Conservation (phyloP, 2,329 filamentous ascomycete genomes). For the Exophiala aquamarina region DNA sequence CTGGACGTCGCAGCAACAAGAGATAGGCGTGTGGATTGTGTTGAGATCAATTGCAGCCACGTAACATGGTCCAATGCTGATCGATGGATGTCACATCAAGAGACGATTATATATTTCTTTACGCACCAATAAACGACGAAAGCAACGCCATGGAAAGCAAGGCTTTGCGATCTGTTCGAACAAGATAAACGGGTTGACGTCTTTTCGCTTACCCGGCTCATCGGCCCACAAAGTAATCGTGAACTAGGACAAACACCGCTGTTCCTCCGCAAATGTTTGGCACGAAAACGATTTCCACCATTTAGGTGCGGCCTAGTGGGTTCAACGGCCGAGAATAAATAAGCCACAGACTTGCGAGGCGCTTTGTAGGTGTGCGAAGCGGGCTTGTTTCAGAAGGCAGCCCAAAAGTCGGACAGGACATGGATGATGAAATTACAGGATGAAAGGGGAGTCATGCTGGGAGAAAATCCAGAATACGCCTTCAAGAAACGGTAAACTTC, state of each 20-base stretch:
- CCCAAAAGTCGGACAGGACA: slow-evolving; percentile 13
- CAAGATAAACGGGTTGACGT: slow-evolving; percentile 2
- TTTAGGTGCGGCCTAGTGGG: slow-evolving; percentile 1
- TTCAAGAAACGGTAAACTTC: slow-evolving; percentile 2
- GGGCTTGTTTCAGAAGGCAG: slow-evolving; percentile 17
- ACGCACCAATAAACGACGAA: slow-evolving; percentile 5
- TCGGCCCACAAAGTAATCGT: background rate
- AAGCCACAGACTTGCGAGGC: slow-evolving; percentile 2
- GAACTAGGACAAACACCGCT: background rate
- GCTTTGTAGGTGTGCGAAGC: slow-evolving; percentile 3
- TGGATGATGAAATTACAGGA: slow-evolving; percentile 22
- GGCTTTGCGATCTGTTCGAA: background rate
- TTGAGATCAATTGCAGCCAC: too few species aligned
- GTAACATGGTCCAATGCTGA: too few species aligned
- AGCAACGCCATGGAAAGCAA: slow-evolving; percentile 6
- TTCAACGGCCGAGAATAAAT: background rate
- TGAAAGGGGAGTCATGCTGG: background rate
- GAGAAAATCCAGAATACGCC: background rate
- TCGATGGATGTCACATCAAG: too few species aligned
- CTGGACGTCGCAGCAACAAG: too few species aligned
- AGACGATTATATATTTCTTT: background rate
- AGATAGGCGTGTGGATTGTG: too few species aligned
- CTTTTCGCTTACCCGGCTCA: background rate
- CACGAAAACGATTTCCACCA: slow-evolving; percentile 3
- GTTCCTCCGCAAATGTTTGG: background rate